phyloP scores from a whole-genome alignment of 202 grass and related monocot genomes.

The Panicum hallii region DNA sequence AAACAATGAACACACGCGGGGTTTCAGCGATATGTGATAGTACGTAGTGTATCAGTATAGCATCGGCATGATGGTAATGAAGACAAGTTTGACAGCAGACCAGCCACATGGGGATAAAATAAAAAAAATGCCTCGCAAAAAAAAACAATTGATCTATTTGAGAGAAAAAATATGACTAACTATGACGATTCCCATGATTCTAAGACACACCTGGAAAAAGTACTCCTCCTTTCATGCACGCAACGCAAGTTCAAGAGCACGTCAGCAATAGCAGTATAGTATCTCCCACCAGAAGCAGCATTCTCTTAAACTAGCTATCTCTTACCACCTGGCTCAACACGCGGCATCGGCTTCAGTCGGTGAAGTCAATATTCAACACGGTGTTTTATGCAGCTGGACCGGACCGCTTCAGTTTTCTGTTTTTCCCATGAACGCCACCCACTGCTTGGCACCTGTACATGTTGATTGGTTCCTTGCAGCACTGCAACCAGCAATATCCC shows the following conservation, averaged over 20 bases:
- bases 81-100: not conserved
- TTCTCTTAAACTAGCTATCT: not conserved
- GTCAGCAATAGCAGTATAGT: not conserved
- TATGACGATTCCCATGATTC: too few species aligned
- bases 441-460: too few species aligned
- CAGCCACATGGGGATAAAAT: not conserved
- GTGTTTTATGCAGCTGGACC: too few species aligned
- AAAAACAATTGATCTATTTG: not conserved
- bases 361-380: not conserved
- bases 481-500: too few species aligned
- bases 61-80: not conserved
- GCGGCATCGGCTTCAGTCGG: not conserved
- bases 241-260: not conserved
- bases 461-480: too few species aligned
- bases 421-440: not conserved
- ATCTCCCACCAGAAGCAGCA: too few species aligned
- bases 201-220: not conserved
- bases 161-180: not conserved
- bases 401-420: not conserved
- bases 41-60: not conserved
- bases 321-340: not conserved
- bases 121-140: not conserved
- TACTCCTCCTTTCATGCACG: too few species aligned
- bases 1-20: not conserved
- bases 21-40: not conserved